Evolutionary conservation across 2,329 filamentous ascomycete genomes (phyloP), one percentile per base, ranked within the genome.

Genomic region (Penicillium glabrum): DNA sequence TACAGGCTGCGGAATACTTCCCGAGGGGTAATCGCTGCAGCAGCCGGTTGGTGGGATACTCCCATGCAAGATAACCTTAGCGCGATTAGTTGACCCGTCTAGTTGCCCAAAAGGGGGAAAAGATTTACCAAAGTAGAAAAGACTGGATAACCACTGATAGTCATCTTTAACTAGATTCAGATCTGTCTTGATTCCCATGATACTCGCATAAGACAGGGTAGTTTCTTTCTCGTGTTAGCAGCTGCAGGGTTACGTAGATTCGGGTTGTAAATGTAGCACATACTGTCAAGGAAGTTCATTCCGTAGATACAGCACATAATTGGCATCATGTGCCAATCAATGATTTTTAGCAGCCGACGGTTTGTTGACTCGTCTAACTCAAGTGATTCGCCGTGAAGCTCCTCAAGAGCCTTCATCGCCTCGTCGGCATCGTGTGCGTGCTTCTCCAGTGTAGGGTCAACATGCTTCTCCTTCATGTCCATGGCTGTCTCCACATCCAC

Each of bases 41-140:
- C 27, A 89, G 78, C 13, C 83, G 80, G 65, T 82, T 87, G 1
- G 86, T 88, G 0, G 86, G 86, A 69, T 86, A 89, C 68, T 89
- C 86, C 81, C 81, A 88, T 2, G 80, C 82, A 16, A 80, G 68
- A 58, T 80, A 80, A 1, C 78, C 77, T 77, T 19, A 23, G 21
- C 23, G 23, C 29, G 9, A 19, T 33, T 43, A 19, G 19, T 8
- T 14, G 5, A 37, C 14, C 10, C 13, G 31, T 23, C 39, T 8
- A 5, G 27, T 21, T 26, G 6, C 16, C 11, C 47, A 26, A 23
- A 19, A 9, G 9, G 0, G 7, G 33, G 33, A 27, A 41, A 21
- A 14, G 10, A n/a, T 67, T 23, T 23, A 67, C 79, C 79, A 46
- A 80, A 81, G 62, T 82, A 82, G 63, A 82, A 82, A 67, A 82